Percentiles rank a stretch among this genome's conserved stretches.
Evolutionary conservation across 768 basidiomycete species (phyloP).

Genomic region (Neoboletus subvelutipes): DNA sequence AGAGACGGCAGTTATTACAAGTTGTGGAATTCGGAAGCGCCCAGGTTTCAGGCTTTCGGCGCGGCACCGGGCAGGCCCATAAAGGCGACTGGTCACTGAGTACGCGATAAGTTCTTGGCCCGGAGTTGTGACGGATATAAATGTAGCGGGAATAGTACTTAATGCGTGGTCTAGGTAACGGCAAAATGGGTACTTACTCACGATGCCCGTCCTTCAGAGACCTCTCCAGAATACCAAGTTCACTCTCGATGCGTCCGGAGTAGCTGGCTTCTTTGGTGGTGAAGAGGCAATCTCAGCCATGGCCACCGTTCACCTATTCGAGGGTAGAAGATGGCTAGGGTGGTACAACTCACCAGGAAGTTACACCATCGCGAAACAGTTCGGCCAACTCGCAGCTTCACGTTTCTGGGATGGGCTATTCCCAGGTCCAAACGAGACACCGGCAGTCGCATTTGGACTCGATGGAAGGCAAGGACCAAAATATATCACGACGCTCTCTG

Average conservation of each 20-base stretch:
- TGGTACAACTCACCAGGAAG: conserved; percentile 41
- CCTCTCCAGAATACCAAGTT: conserved; percentile 13
- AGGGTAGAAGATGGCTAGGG: conserved; percentile 34
- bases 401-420: conserved; percentile 34
- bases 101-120: not conserved
- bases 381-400: conserved; percentile 29
- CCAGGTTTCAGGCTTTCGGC: not conserved
- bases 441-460: conserved; percentile 30
- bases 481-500: conserved; percentile 28
- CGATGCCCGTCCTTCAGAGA: conserved; percentile 19
- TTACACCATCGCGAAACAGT: conserved; percentile 34
- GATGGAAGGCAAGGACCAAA: conserved; percentile 30
- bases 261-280: conserved; percentile 39
- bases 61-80: not conserved
- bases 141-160: not conserved
- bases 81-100: not conserved
- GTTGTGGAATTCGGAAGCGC: not conserved
- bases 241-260: conserved; percentile 30
- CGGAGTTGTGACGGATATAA: not conserved
- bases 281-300: conserved; percentile 40
- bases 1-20: not conserved
- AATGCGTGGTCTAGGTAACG: not conserved
- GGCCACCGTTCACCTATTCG: conserved; percentile 34
- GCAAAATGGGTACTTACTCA: not conserved
- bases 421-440: conserved; percentile 29